These are phyloP conservation scores for Scheffersomyces spartinae DNA, from an alignment of 805 yeast genomes.

Conservation along the genomic window DNA sequence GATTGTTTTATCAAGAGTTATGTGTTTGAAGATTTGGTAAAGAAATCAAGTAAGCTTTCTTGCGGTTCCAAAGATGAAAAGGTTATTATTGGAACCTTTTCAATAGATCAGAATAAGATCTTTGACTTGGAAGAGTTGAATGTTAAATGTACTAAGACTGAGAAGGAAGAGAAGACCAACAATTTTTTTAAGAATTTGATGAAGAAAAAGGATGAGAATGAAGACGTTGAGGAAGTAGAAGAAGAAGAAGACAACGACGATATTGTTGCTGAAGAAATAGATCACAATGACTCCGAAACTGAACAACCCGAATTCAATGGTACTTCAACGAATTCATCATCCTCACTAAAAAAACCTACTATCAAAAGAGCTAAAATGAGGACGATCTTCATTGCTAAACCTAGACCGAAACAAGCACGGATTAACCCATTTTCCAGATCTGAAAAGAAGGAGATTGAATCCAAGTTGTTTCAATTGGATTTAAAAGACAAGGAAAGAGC, in stretches of 20 bases:
- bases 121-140: slow-evolving; percentile 35
- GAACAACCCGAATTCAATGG: no score
- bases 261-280: no score
- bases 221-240: slow-evolving; percentile 12
- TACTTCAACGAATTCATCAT: slow-evolving; percentile 1
- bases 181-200: slow-evolving; percentile 14
- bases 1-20: slow-evolving; percentile 21
- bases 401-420: slow-evolving; percentile 8
- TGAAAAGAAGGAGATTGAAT: no score
- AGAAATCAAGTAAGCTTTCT: slow-evolving; percentile 20
- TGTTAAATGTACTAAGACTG: slow-evolving; percentile 27
- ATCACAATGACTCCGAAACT: slow-evolving; percentile 3
- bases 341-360: neutral
- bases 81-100: slow-evolving; percentile 28
- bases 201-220: slow-evolving; percentile 9
- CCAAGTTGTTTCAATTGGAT: slow-evolving; percentile 44
- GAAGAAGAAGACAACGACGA: slow-evolving; percentile 6
- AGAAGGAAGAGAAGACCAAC: slow-evolving; percentile 7
- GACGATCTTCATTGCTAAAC: slow-evolving; percentile 8
- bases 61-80: slow-evolving; percentile 25
- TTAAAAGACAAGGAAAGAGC: slow-evolving; percentile 43
- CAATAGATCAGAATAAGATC: slow-evolving; percentile 37
- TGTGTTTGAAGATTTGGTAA: slow-evolving; percentile 12
- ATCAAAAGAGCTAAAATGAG: slow-evolving; percentile 3
- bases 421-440: no score